Evolutionary conservation across 306 rosid genomes (phyloP).

Genomic region (Glycine soja): DNA sequence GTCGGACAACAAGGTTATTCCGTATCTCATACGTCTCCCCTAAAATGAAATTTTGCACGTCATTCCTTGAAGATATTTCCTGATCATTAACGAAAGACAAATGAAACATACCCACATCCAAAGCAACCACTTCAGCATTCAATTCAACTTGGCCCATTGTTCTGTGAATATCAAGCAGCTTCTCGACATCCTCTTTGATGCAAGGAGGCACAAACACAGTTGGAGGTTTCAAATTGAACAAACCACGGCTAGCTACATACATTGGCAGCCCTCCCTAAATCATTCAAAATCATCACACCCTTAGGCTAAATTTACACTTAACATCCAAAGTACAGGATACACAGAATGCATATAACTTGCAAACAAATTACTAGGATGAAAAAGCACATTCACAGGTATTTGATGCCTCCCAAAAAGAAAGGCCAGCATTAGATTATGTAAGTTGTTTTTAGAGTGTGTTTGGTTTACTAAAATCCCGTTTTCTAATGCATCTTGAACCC

Average conservation of each 20-base stretch:
- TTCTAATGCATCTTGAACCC: no score
- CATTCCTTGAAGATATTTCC: constrained; percentile 35
- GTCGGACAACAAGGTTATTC: constrained; percentile 88
- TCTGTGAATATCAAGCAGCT: constrained; percentile 83
- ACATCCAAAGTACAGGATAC: constrained; percentile 12
- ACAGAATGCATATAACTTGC: constrained; percentile 15
- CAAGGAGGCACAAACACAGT: constrained; percentile 93
- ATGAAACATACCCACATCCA: constrained; percentile 82
- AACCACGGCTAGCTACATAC: constrained; percentile 92
- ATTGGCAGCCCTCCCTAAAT: constrained; percentile 94
- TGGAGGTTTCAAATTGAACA: constrained; percentile 87
- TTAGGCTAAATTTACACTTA: constrained; percentile 23
- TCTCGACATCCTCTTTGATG: constrained; percentile 87
- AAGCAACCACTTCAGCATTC: constrained; percentile 79
- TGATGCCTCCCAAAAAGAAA: no score
- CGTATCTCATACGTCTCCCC: constrained; percentile 97
- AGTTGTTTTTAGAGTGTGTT: background rate
- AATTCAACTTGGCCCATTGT: constrained; percentile 86
- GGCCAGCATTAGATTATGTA: constrained; percentile 7
- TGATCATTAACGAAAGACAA: constrained; percentile 30
- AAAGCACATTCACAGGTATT: background rate
- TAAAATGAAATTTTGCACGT: constrained; percentile 55
- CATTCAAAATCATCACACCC: constrained; percentile 33
- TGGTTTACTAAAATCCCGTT: no score
- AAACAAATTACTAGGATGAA: constrained; percentile 12